A percentile compares a stretch with the other conserved stretches of the same genome.
These are phyloP conservation scores for Phascolomyces articulosus DNA, from an alignment of 371 early-diverging fungal species.

Conservation along the genomic window DNA sequence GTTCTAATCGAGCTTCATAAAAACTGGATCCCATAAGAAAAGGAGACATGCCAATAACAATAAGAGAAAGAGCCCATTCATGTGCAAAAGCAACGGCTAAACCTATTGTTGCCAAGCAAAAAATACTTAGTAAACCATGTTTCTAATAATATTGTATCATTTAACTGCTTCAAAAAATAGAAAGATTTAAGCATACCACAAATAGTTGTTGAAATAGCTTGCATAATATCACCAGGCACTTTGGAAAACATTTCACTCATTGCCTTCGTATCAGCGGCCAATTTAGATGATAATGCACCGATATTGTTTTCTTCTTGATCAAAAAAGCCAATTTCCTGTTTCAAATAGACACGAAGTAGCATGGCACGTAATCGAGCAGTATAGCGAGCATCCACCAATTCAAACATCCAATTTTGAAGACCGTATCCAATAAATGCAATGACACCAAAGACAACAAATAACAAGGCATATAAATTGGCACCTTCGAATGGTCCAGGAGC, in stretches of 20 bases:
- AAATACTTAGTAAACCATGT: no score
- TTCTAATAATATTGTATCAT: background rate
- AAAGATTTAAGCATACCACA: constrained; percentile 15
- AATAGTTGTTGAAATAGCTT: constrained; percentile 44
- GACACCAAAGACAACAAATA: constrained; percentile 65
- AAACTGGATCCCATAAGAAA: constrained; percentile 47
- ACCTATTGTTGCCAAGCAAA: constrained; percentile 16
- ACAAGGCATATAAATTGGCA: constrained; percentile 71
- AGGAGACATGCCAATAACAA: constrained; percentile 58
- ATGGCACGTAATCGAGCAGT: constrained; percentile 57
- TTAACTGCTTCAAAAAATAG: background rate
- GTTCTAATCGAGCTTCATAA: constrained; percentile 42
- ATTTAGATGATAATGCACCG: constrained; percentile 78
- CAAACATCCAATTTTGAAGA: constrained; percentile 30
- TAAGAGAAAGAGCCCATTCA: constrained; percentile 62
- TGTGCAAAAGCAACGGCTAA: constrained; percentile 50
- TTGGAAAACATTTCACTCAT: constrained; percentile 65
- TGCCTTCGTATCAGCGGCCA: constrained; percentile 75
- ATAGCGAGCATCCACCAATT: constrained; percentile 54
- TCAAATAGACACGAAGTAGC: constrained; percentile 57
- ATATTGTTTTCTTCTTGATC: constrained; percentile 77
- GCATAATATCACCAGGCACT: constrained; percentile 55
- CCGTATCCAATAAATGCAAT: constrained; percentile 46
- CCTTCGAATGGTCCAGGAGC: constrained; percentile 45
- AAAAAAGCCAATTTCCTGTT: constrained; percentile 86